These are phyloP conservation scores for Huntiella omanensis DNA, from an alignment of 2,329 filamentous ascomycete genomes.

Conservation along the genomic window DNA sequence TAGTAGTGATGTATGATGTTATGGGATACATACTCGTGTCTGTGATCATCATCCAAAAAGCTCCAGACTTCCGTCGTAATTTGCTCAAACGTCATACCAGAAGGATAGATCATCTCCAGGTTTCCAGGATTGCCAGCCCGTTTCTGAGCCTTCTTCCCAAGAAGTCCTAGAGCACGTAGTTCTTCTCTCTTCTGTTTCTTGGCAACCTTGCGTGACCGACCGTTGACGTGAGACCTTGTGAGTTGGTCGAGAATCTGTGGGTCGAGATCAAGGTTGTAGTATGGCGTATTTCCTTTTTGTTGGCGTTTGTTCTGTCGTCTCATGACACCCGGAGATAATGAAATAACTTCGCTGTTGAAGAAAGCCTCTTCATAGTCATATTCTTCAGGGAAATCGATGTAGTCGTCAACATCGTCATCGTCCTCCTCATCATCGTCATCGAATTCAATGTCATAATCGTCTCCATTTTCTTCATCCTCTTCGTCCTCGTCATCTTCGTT, in stretches of 20 bases:
- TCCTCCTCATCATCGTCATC: not conserved
- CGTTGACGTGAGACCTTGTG: conserved; percentile 42
- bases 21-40: conserved; percentile 35
- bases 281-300: conserved; percentile 2
- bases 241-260: conserved; percentile 46
- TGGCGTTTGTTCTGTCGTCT: not conserved
- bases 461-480: not conserved
- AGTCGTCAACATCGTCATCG: not conserved
- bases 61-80: conserved; percentile 51
- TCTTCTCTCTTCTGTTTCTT: conserved; percentile 53
- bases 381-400: not conserved
- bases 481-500: not conserved
- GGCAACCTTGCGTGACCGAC: conserved; percentile 51
- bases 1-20: too few species aligned
- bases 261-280: conserved; percentile 29
- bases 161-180: conserved; percentile 43
- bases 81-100: conserved; percentile 24
- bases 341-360: conserved; percentile 6
- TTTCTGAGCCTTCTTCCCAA: conserved; percentile 43
- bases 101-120: conserved; percentile 33
- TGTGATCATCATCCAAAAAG: conserved; percentile 45
- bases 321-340: conserved; percentile 2
- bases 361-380: not conserved
- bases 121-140: conserved; percentile 40
- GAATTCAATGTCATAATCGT: not conserved